Percentiles rank a stretch among this genome's conserved stretches.
Evolutionary conservation across 176 grass and related monocot genomes (phyloP).

Genomic region (Hyparrhenia diplandra): DNA sequence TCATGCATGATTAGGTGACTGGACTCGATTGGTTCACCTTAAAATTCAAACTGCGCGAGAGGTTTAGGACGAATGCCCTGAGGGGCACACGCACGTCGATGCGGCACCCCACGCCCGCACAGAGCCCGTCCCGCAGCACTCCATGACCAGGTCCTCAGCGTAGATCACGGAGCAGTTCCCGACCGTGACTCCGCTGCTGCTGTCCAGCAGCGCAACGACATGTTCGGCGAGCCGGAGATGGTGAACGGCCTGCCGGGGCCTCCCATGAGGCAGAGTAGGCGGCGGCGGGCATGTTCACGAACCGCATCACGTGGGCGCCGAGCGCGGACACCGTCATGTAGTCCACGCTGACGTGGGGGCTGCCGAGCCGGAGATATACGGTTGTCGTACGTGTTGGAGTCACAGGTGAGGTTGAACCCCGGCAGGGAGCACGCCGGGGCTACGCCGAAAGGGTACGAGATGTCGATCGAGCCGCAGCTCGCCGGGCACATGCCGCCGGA

Average conservation of each 20-base stretch:
- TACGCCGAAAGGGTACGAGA: neutral
- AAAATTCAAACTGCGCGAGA: no score
- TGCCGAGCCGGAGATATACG: constrained; percentile 12
- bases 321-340: neutral
- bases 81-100: neutral
- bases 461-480: neutral
- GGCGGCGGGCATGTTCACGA: neutral
- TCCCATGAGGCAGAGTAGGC: neutral
- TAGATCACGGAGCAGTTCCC: neutral
- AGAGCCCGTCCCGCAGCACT: neutral
- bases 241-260: neutral
- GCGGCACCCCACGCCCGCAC: neutral
- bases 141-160: neutral
- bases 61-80: neutral
- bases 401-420: constrained; percentile 7
- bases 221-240: neutral
- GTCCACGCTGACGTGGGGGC: neutral
- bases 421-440: neutral
- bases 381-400: neutral
- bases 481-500: neutral
- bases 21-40: no score
- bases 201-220: neutral
- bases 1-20: no score
- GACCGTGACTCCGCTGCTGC: neutral
- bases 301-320: neutral